phyloP scores from a whole-genome alignment of 192 early-diverging fungal genomes.

The Coemansia sp. region DNA sequence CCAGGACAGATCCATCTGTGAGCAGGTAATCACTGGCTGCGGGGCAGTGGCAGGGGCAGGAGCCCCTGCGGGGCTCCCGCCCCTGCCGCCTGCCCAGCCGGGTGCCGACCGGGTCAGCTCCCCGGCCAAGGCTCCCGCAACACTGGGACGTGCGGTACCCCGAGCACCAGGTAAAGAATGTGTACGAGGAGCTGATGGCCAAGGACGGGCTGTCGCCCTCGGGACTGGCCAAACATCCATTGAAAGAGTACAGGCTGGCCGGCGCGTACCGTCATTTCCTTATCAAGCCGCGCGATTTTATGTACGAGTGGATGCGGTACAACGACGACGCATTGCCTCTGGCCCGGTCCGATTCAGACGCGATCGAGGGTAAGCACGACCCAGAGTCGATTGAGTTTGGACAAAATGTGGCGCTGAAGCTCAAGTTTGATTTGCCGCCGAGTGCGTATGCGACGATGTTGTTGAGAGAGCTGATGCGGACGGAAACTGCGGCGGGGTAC shows the following conservation, averaged over 20 bases:
- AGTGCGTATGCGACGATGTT: conserved; percentile 97
- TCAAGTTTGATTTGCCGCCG: conserved; percentile 75
- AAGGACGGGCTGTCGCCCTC: conserved; percentile 70
- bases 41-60: too few species aligned
- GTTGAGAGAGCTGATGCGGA: conserved; percentile 82
- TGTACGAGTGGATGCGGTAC: conserved; percentile 67
- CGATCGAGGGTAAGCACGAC: conserved; percentile 52
- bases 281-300: conserved; percentile 59
- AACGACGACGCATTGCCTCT: conserved; percentile 61
- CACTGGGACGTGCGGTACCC: conserved; percentile 79
- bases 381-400: conserved; percentile 59
- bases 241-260: conserved; percentile 63
- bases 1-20: too few species aligned
- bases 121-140: too few species aligned
- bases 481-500: conserved; percentile 60
- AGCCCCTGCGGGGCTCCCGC: too few species aligned
- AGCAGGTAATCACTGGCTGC: too few species aligned
- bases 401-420: conserved; percentile 66
- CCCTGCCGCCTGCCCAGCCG: too few species aligned
- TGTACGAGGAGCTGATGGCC: conserved; percentile 72
- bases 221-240: conserved; percentile 59
- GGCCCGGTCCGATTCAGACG: conserved; percentile 64
- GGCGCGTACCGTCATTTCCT: conserved; percentile 70
- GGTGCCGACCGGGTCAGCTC: too few species aligned
- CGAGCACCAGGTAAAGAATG: conserved; percentile 61